Percentiles rank a stretch among this genome's conserved stretches.
Evolutionary conservation across 148 eudicot species (phyloP).

Genomic region (Bassia scoparia): DNA sequence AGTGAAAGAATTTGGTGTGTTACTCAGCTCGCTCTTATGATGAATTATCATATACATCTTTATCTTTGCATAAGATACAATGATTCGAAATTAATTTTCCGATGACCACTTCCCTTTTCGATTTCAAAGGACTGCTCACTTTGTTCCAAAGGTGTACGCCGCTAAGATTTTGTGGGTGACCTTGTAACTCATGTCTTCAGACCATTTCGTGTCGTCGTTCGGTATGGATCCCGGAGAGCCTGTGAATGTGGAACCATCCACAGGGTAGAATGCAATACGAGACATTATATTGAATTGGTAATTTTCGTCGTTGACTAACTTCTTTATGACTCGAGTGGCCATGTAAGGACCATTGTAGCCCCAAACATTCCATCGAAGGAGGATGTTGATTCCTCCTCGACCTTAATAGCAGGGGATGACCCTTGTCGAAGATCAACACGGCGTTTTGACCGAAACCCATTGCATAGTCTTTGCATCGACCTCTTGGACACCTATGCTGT

Average conservation of each 20-base stretch:
- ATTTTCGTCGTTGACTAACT: neutral
- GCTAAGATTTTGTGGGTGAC: slow-evolving; percentile 33
- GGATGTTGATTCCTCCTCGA: slow-evolving; percentile 58
- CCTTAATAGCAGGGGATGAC: slow-evolving; percentile 47
- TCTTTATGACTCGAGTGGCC: slow-evolving; percentile 50
- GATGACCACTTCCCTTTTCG: slow-evolving; percentile 51
- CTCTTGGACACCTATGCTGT: slow-evolving; percentile 62
- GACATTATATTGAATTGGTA: slow-evolving; percentile 49
- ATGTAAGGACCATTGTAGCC: slow-evolving; percentile 76
- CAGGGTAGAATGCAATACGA: slow-evolving; percentile 58
- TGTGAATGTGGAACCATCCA: slow-evolving; percentile 43
- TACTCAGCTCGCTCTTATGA: neutral
- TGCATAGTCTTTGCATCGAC: slow-evolving; percentile 21
- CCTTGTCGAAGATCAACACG: slow-evolving; percentile 56
- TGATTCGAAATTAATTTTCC: slow-evolving; percentile 45
- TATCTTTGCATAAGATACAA: slow-evolving; percentile 49
- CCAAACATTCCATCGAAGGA: slow-evolving; percentile 62
- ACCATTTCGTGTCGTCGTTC: slow-evolving; percentile 34
- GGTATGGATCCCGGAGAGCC: slow-evolving; percentile 29
- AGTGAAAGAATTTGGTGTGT: neutral
- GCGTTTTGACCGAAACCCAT: slow-evolving; percentile 72
- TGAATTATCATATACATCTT: slow-evolving; percentile 27
- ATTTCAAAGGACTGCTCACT: slow-evolving; percentile 40
- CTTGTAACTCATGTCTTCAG: slow-evolving; percentile 27
- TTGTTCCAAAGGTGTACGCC: slow-evolving; percentile 82